phyloP scores from a whole-genome alignment of 805 yeast species.

The Grigorovia yakushimaensis region DNA sequence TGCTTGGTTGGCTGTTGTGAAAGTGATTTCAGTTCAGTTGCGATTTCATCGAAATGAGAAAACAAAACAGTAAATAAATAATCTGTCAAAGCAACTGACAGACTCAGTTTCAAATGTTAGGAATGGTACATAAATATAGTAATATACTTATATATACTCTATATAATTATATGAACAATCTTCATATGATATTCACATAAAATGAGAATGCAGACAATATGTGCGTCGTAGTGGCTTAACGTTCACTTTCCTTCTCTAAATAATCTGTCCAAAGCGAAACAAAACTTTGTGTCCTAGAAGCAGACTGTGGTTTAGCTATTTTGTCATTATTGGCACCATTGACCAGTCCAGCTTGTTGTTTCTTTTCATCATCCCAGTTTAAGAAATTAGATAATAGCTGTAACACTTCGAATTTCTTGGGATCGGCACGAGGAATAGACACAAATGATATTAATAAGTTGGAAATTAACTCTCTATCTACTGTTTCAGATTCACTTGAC shows the following conservation, averaged over 20 bases:
- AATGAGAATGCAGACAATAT: too few species aligned
- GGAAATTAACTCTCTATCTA: constrained; percentile 82
- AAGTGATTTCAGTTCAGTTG: too few species aligned
- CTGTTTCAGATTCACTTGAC: constrained; percentile 62
- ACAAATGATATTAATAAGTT: constrained; percentile 79
- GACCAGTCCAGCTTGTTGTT: constrained; percentile 63
- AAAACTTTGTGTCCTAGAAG: constrained; percentile 43
- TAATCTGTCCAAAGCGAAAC: constrained; percentile 74
- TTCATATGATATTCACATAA: too few species aligned
- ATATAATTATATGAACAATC: too few species aligned
- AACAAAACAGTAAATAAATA: too few species aligned
- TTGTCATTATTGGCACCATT: constrained; percentile 8
- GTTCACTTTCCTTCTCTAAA: constrained; percentile 58
- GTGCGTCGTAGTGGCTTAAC: constrained; percentile 6
- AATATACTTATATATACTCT: too few species aligned
- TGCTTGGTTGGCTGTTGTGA: too few species aligned
- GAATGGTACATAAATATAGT: too few species aligned
- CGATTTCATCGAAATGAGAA: too few species aligned
- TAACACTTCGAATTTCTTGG: constrained; percentile 88
- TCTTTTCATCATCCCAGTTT: constrained; percentile 80
- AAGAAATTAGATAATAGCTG: constrained; percentile 72
- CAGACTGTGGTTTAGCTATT: constrained; percentile 11
- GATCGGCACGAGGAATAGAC: constrained; percentile 82
- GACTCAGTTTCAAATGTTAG: too few species aligned
- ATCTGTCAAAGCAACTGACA: too few species aligned